Percentiles rank a stretch among this genome's conserved stretches.
Evolutionary conservation across 2,329 filamentous ascomycete genomes (phyloP).

Genomic region (Penicillium sp.): DNA sequence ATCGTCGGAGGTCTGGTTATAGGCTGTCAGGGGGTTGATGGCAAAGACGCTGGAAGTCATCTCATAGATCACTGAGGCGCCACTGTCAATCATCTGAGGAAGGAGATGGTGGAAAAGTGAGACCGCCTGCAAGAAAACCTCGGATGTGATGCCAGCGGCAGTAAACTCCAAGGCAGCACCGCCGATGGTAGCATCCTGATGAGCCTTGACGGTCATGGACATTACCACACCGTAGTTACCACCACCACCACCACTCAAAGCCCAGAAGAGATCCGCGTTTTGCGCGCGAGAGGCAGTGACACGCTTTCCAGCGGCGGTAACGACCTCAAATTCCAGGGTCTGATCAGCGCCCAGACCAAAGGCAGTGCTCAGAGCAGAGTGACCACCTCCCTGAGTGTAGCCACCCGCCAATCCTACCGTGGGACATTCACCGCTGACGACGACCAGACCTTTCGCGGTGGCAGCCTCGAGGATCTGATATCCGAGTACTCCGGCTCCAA

Average conservation of each 20-base stretch:
- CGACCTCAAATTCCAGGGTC: slow-evolving; percentile 38
- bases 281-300: slow-evolving; percentile 36
- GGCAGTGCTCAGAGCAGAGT: slow-evolving; percentile 53
- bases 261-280: slow-evolving; percentile 28
- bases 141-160: slow-evolving; percentile 33
- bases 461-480: slow-evolving; percentile 51
- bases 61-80: slow-evolving; percentile 51
- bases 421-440: slow-evolving; percentile 57
- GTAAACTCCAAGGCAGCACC: slow-evolving; percentile 49
- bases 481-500: slow-evolving; percentile 57
- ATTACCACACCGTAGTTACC: slow-evolving; percentile 60
- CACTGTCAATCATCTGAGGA: slow-evolving; percentile 52
- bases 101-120: slow-evolving; percentile 49
- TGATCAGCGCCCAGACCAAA: slow-evolving; percentile 63
- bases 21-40: slow-evolving; percentile 50
- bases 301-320: slow-evolving; percentile 16
- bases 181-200: slow-evolving; percentile 43
- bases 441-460: slow-evolving; percentile 46
- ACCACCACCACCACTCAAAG: slow-evolving; percentile 39
- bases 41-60: slow-evolving; percentile 53
- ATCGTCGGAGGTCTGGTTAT: slow-evolving; percentile 45
- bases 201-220: slow-evolving; percentile 54
- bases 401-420: slow-evolving; percentile 61
- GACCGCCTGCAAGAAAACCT: slow-evolving; percentile 53
- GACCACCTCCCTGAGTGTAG: slow-evolving; percentile 62